Base-by-base conservation (phyloP, 2,329 filamentous ascomycete genomes). In the Neofusicoccum sp. region DNA sequence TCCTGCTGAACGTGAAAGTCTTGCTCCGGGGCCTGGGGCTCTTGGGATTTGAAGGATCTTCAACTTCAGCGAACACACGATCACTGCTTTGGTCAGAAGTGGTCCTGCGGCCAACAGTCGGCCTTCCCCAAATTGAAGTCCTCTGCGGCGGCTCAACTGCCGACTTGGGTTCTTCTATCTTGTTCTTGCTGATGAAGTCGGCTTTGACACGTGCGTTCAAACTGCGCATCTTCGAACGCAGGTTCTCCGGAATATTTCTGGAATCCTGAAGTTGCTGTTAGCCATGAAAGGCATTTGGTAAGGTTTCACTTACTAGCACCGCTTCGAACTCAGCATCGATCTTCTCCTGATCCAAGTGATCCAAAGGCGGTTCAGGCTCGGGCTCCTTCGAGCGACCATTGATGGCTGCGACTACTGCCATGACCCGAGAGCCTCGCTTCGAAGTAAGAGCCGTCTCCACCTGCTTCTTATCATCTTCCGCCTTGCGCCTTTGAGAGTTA, bases 191-290 rank as follows among this genome's bases (percentile, higher is more conserved):
- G 68, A 98, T 92, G 69, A 99, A 96, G 71, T 98, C 93, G 71
- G 92, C 90, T 77, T 99, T 99, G 79, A 98, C 93, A 36, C 90
- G 89, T 65, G 91, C 84, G 64, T 90, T 91, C 63, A 99, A 80
- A 61, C 88, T 93, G 47, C 93, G 86, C 92, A 99, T 97, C 78
- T 96, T 96, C 74, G 93, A 91, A 60, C 93, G 84, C 81, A 96
- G 92, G 65, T 96, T 90, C 70, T 96, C 90, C 3, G 93, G 93
- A 59, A 98, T 96, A 69, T 98, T 96, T 65, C 93, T 85, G 16
- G 93, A 87, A 72, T 96, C 91, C 75, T 96, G 73, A 75, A 86
- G 26, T 20, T 7, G 2, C 82, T 3, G 82, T 88, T 84, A 49
- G 86, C 80, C 61, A 75, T 76, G 63, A 84, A 66, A 80, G 24